Conservation (phyloP, 768 basidiomycete species). For the Kockovaella imperatae region DNA sequence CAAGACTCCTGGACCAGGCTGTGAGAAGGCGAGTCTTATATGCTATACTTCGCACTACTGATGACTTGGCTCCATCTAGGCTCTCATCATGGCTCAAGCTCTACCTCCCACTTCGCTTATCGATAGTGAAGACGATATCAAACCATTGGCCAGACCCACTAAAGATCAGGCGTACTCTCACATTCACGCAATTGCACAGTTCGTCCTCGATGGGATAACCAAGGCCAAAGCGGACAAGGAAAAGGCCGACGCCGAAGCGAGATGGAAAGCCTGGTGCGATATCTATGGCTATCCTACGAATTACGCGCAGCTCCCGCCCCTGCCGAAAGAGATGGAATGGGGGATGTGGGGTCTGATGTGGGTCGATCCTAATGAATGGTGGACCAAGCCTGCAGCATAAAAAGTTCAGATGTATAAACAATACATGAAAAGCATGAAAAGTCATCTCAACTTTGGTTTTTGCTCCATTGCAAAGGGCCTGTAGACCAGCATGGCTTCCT, state of each 20-base stretch:
- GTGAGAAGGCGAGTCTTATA: neutral
- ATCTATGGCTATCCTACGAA: neutral
- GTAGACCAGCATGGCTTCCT: constrained; percentile 5
- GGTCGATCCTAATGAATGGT: neutral
- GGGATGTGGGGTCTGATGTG: neutral
- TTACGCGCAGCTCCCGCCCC: neutral
- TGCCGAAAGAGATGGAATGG: neutral
- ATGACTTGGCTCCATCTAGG: too few relatives aligned
- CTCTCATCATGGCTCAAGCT: too few relatives aligned
- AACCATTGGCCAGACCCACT: too few relatives aligned
- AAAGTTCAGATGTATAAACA: too few relatives aligned
- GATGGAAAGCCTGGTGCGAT: neutral
- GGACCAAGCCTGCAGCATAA: too few relatives aligned
- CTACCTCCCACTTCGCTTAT: too few relatives aligned
- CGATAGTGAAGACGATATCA: too few relatives aligned
- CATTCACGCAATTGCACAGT: too few relatives aligned
- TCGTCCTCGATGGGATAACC: too few relatives aligned
- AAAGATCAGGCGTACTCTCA: too few relatives aligned
- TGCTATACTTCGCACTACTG: too few relatives aligned
- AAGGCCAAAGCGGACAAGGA: neutral
- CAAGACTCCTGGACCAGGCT: neutral
- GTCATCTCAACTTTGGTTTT: neutral
- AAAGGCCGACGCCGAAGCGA: neutral
- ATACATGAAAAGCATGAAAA: too few relatives aligned
- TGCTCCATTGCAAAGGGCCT: constrained; percentile 19